phyloP scores from a whole-genome alignment of 805 yeast genomes.

The Limtongia smithiae region DNA sequence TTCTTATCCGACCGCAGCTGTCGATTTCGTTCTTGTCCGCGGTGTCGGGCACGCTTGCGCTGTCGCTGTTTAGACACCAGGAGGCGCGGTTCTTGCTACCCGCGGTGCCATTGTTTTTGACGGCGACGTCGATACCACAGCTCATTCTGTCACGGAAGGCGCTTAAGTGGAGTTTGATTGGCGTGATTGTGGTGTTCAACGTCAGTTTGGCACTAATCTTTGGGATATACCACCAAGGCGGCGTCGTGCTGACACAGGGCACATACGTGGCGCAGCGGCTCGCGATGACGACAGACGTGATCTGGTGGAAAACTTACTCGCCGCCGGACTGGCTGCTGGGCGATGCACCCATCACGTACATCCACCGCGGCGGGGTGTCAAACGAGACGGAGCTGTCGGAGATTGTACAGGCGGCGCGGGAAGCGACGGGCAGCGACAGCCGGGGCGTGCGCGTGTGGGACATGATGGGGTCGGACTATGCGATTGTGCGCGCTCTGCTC shows the following conservation, averaged over 20 bases:
- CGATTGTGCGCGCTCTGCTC: constrained; percentile 33
- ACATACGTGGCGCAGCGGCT: constrained; percentile 30
- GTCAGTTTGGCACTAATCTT: constrained; percentile 53
- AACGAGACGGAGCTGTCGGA: constrained; percentile 11
- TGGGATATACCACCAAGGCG: constrained; percentile 89
- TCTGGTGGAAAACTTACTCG: constrained; percentile 94
- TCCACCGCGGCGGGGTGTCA: constrained; percentile 28
- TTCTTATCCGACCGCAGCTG: constrained; percentile 41
- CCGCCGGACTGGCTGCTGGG: constrained; percentile 87
- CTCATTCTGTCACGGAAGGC: constrained; percentile 25
- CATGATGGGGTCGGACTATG: constrained; percentile 47
- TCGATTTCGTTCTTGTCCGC: constrained; percentile 42
- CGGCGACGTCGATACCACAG: constrained; percentile 29
- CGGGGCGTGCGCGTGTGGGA: constrained; percentile 39
- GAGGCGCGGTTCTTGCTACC: constrained; percentile 88
- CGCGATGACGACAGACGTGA: constrained; percentile 36
- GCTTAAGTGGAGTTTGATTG: constrained; percentile 8
- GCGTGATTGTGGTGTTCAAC: constrained; percentile 65
- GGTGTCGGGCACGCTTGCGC: constrained; percentile 54
- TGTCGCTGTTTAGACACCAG: constrained; percentile 85
- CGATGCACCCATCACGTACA: constrained; percentile 30
- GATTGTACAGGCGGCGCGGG: no score
- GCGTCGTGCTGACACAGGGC: constrained; percentile 65
- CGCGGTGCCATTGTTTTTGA: constrained; percentile 58
- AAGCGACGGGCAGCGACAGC: constrained; percentile 7